These are phyloP conservation scores for Phytophthora idaei DNA, from an alignment of 352 stramenopile genomes.

Conservation along the genomic window DNA sequence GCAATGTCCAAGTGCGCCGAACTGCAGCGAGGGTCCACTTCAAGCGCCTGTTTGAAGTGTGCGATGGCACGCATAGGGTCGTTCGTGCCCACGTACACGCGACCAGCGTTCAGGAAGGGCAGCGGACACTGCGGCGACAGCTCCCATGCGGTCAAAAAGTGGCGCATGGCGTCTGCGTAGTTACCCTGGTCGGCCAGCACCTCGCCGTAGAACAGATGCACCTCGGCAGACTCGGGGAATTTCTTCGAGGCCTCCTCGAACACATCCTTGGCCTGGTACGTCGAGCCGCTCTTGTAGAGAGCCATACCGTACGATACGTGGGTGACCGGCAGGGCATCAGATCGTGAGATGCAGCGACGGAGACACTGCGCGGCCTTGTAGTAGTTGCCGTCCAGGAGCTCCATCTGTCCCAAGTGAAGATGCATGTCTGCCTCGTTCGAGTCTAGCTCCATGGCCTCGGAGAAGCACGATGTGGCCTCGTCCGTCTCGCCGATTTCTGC, in stretches of 20 bases:
- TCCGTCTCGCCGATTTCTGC: constrained; percentile 74
- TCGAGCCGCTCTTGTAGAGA: constrained; percentile 85
- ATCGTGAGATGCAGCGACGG: constrained; percentile 75
- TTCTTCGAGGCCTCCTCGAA: constrained; percentile 68
- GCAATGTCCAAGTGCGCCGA: constrained; percentile 86
- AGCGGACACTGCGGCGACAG: constrained; percentile 79
- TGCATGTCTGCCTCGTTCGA: constrained; percentile 80
- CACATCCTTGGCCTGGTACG: constrained; percentile 83
- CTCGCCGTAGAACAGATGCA: constrained; percentile 85
- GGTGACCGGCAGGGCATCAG: constrained; percentile 72
- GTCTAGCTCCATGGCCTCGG: constrained; percentile 69
- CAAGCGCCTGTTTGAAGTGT: constrained; percentile 82
- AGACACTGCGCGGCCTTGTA: constrained; percentile 72
- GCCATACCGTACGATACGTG: constrained; percentile 88
- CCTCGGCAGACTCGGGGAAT: constrained; percentile 76
- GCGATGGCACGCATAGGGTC: constrained; percentile 80
- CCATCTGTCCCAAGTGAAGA: constrained; percentile 82
- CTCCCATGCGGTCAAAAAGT: constrained; percentile 74
- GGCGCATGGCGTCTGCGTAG: constrained; percentile 81
- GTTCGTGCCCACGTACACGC: constrained; percentile 85
- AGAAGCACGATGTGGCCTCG: constrained; percentile 66
- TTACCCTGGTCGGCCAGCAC: constrained; percentile 83
- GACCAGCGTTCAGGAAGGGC: constrained; percentile 84
- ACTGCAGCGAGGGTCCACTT: constrained; percentile 77
- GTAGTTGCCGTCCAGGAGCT: constrained; percentile 82